These are phyloP conservation scores for Micractinium sp. DNA, from an alignment of 139 green algal species.

Conservation along the genomic window DNA sequence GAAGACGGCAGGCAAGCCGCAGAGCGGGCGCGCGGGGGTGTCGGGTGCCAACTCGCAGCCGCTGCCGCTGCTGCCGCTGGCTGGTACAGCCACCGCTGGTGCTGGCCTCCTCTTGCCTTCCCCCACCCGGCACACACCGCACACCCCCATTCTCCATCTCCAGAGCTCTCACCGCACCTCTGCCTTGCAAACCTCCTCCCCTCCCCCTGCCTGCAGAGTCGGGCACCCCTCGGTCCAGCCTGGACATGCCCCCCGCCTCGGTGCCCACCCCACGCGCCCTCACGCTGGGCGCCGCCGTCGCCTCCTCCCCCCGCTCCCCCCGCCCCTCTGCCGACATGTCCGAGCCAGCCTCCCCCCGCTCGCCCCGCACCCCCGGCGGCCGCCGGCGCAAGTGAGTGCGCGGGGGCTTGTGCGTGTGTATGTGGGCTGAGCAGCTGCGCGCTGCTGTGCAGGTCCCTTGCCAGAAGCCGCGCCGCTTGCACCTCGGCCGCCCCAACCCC, in stretches of 20 bases:
- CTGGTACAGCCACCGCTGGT: neutral
- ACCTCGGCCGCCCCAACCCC: neutral
- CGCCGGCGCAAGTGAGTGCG: conserved; percentile 7
- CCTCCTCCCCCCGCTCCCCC: neutral
- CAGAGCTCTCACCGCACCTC: neutral
- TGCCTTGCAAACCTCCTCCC: neutral
- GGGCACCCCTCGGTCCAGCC: conserved; percentile 14
- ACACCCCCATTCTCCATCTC: neutral
- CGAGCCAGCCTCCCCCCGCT: conserved; percentile 19
- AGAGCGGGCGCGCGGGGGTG: neutral
- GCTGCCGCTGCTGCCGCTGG: neutral
- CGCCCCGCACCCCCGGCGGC: conserved; percentile 22
- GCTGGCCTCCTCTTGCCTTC: neutral
- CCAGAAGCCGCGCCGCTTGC: neutral
- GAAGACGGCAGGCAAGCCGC: neutral
- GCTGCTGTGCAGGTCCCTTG: neutral
- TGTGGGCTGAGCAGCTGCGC: neutral
- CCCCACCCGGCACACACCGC: neutral
- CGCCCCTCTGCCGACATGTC: neutral
- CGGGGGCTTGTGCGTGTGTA: too few relatives aligned
- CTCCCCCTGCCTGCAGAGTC: neutral
- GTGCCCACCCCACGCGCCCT: neutral
- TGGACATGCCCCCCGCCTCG: conserved; percentile 18
- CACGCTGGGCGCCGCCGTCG: neutral
- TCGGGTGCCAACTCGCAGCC: neutral